Percentiles rank a stretch among this genome's conserved stretches.
phyloP scores from a whole-genome alignment of 768 basidiomycete species.

The Leccinellum luteum region DNA sequence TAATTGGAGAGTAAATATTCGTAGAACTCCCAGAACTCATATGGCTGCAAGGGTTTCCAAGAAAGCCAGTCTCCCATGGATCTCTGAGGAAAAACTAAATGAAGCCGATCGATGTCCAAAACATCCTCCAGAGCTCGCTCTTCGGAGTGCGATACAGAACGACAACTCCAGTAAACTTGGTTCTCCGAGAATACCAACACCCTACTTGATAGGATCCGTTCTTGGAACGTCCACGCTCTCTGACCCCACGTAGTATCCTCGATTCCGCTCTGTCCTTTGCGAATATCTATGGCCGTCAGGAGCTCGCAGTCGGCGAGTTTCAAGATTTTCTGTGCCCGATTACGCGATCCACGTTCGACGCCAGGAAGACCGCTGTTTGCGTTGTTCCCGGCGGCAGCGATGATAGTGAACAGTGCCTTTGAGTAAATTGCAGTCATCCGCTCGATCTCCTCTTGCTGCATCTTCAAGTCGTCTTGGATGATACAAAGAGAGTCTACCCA shows the following conservation, averaged over 20 bases:
- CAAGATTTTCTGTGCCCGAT: constrained; percentile 5
- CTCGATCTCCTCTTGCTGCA: constrained; percentile 16
- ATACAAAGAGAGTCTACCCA: constrained; percentile 29
- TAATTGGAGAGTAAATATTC: not conserved
- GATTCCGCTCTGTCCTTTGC: not conserved
- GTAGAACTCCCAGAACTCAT: not conserved
- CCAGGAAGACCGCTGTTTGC: constrained; percentile 15
- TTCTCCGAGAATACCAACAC: constrained; percentile 17
- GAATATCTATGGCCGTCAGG: constrained; percentile 12
- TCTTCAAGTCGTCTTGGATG: constrained; percentile 16
- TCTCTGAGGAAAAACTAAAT: not conserved
- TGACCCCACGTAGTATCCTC: constrained; percentile 7
- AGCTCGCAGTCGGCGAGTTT: constrained; percentile 10
- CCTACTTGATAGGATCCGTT: constrained; percentile 14
- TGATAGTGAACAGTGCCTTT: constrained; percentile 16
- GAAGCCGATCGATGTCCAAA: not conserved
- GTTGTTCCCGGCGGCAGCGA: constrained; percentile 13
- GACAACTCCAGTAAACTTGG: constrained; percentile 20
- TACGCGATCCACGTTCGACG: constrained; percentile 1
- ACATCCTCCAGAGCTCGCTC: constrained; percentile 13
- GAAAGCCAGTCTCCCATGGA: not conserved
- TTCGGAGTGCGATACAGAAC: constrained; percentile 5
- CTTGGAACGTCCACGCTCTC: constrained; percentile 22
- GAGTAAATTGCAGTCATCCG: constrained; percentile 24
- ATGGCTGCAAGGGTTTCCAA: not conserved